Evolutionary conservation across 108 stramenopile genomes (phyloP), one percentile per base, ranked within the genome.

Genomic region (Seminavis robusta): DNA sequence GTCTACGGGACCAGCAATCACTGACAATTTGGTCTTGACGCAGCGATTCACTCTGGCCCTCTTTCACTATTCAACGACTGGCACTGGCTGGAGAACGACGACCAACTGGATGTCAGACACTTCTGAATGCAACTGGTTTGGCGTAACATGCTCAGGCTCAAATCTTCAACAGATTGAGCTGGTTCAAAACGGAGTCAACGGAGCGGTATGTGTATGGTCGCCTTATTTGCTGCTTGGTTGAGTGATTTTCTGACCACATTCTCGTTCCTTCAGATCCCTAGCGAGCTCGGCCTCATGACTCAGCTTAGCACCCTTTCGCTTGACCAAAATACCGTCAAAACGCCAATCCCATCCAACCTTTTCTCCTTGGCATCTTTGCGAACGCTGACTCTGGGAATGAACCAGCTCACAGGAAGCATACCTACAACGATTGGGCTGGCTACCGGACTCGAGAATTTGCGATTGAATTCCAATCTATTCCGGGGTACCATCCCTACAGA

Each of bases 291-390:
- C 16, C 20, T 23, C 2, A 47, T 85, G 56, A 54, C 33, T 28
- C 61, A 60, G 38, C 47, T 77, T 46, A 50, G 54, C 20, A 30
- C 69, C 15, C 17, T 90, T 36, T 56, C 69, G 23, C 38, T 79
- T 27, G 76, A 75, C 8, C 52, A 67, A 28, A 85, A 78, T 47
- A 54, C 72, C 43, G 52, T 91, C 33, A 69, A 68, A 4, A 82
- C 84, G 25, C 76, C 84, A 0, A 82, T 92, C 50, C 90, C 86
- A 9, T 27, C 61, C 5, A 71, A 76, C n/a, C n/a, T n/a, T n/a
- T n/a, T n/a, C n/a, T n/a, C n/a, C n/a, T n/a, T n/a, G n/a, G n/a
- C n/a, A n/a, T n/a, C n/a, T n/a, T n/a, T n/a, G n/a, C n/a, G n/a
- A n/a, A 74, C 55, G 30, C 61, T 90, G 9, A 52, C 61, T 28